Evolutionary conservation across 23 red algal species (phyloP).

Genomic region (Pyropia haitanensis): DNA sequence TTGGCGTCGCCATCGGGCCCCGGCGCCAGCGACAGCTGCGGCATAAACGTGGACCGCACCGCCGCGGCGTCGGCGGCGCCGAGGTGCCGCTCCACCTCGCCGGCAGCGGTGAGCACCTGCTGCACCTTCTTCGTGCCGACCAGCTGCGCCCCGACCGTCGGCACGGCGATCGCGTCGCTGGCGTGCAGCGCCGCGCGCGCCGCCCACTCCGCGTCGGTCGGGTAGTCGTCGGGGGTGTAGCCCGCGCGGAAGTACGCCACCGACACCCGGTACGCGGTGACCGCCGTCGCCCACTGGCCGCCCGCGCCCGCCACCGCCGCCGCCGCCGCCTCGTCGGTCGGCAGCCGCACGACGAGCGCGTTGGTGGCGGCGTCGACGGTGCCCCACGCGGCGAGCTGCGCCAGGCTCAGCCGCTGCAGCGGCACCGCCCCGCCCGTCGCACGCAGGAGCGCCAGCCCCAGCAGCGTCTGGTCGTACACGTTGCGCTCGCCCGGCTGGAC

Average conservation of each 20-base stretch:
- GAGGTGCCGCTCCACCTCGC: conserved; percentile 55
- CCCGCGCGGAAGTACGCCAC: conserved; percentile 95
- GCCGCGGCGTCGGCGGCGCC: conserved; percentile 7
- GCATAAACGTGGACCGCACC: conserved; percentile 65
- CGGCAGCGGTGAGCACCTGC: conserved; percentile 58
- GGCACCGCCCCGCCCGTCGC: conserved; percentile 16
- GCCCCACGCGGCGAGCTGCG: conserved; percentile 17
- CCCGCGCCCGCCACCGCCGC: neutral
- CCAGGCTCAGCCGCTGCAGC: conserved; percentile 48
- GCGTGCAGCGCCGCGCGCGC: conserved; percentile 54
- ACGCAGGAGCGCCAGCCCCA: conserved; percentile 47
- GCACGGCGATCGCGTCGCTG: conserved; percentile 57
- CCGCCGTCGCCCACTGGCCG: neutral
- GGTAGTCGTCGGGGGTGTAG: conserved; percentile 80
- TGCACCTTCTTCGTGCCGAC: conserved; percentile 98
- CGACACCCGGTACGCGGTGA: conserved; percentile 9
- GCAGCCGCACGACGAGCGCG: neutral
- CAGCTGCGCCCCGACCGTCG: conserved; percentile 73
- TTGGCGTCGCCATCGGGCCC: conserved; percentile 5
- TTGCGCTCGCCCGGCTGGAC: conserved; percentile 82
- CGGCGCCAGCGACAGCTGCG: conserved; percentile 47
- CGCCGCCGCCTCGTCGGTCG: neutral
- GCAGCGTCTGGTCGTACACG: conserved; percentile 66
- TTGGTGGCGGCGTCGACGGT: conserved; percentile 1
- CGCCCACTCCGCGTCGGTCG: conserved; percentile 49